Base-by-base conservation (phyloP, 1,139 yeast genomes). In the Wickerhamomyces sp. region DNA sequence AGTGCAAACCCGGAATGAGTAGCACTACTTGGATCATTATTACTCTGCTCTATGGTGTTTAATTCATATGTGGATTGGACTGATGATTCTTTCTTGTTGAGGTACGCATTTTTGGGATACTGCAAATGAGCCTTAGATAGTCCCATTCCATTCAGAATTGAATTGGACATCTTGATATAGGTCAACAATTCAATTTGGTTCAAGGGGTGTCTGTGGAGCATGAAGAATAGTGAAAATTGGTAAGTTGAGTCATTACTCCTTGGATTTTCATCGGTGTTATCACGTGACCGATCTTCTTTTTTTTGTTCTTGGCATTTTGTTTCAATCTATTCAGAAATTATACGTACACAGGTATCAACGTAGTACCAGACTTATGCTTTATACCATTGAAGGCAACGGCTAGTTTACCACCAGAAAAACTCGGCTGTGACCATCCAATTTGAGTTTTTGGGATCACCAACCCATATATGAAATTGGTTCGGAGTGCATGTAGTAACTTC, bases 341-440 rank as follows among this genome's bases (percentile, higher is more conserved):
- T 31, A 68, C 45, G 57, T 79, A 80, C 1, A 79, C 76, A 0
- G 84, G 84, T 9, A 79, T 65, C 37, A 78, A 61, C 0, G 58
- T 48, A 51, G 73, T 75, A 0, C 84, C 83, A 34, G 73, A 65
- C 49, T 71, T 75, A 53, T 79, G 84, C 18, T 44, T 52, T 0
- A 70, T 74, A 0, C 81, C 81, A 55, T 76, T 77, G 56, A 76
- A 79, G 29, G 57, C 59, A 40, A 56, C 59, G 0, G 90, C 86
- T 35, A 84, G 66, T 40, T 68, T 63, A 2, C 78, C 76, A 0
- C 93, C 93, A 34, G 73, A 67, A 36, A 70, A 73, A 52, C 86
- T 79, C 0, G 91, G 91, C 60, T 84, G 93, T 45, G 89, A 81
- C 74, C 87, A 84, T 0, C 80, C 85, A 2, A 84, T 64, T 45